Base-by-base conservation (phyloP, 2,329 filamentous ascomycete genomes). In the Hymenoscyphus repandus region DNA sequence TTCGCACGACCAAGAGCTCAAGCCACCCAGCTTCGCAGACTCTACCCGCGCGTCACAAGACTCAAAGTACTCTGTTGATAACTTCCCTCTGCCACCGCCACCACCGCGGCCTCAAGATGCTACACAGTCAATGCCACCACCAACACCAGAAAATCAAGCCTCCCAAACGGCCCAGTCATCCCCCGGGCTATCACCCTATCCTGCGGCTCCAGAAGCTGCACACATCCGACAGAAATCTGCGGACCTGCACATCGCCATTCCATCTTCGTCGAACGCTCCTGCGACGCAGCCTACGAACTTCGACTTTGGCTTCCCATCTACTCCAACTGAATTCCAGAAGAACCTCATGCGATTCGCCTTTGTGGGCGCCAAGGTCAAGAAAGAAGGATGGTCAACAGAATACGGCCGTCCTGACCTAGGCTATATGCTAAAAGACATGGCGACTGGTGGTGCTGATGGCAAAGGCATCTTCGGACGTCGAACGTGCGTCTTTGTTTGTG, bases 401-500 rank as follows among this genome's bases (percentile, higher is more conserved):
- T 96, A 96, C 68, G 90, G 90, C 15, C 82, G 92, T 0, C 92
- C 92, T 0, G 86, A 96, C 60, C 79, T 97, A 33, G 86, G 88
- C 1, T 92, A 86, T 67, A 89, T 95, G 81, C 77, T 97, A 48
- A 84, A 82, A 62, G 83, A 93, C 57, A 85, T 90, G 79, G 87
- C 88, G 4, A 83, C 80, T 18, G 85, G 83, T n/a, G 84, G 83
- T 47, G 59, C 73, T 0, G 80, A 85, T 57, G 81, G 83, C 2
- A 72, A 81, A 41, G 83, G 83, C 1, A 82, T 85, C 50, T 85
- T 95, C 51, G 91, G 92, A 1, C 76, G 86, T 40, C 75, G 90
- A 51, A 90, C 89, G 2, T 92, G 90, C 59, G 88, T 96, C 5
- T 96, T 95, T 67, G 91, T 97, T 12, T 97, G 92, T 64, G 92